Percentiles rank a stretch among this genome's conserved stretches.
Conservation (phyloP, 2,329 filamentous ascomycete genomes). For the Dothiorella sarmentorum region DNA sequence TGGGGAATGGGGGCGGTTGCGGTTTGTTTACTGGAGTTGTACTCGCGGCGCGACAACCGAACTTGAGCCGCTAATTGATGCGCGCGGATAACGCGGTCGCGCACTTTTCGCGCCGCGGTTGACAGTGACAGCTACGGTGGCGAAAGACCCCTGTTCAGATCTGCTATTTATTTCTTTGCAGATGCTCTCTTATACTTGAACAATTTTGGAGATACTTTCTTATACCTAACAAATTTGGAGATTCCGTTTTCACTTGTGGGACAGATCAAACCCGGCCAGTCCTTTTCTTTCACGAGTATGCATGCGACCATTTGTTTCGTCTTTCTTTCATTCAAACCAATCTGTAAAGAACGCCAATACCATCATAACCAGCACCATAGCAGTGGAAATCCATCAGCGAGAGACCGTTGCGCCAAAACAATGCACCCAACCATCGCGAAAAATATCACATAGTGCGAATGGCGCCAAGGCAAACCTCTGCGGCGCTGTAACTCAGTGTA, state of each 20-base stretch:
- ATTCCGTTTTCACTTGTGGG: no score
- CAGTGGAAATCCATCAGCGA: neutral
- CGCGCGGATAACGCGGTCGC: slow-evolving; percentile 14
- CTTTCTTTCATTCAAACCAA: neutral
- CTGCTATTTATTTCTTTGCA: neutral
- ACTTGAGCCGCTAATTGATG: slow-evolving; percentile 6
- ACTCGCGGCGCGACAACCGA: slow-evolving; percentile 13
- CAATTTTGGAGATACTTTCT: no score
- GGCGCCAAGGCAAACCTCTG: neutral
- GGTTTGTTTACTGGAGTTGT: neutral
- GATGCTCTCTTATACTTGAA: no score
- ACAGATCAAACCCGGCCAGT: no score
- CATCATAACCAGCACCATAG: neutral
- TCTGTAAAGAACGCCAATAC: neutral
- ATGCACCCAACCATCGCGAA: slow-evolving; percentile 1
- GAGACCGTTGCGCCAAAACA: slow-evolving; percentile 6
- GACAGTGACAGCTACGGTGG: neutral
- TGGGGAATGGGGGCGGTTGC: neutral
- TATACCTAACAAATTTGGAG: no score
- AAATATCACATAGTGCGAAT: neutral
- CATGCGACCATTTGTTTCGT: neutral
- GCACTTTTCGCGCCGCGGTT: slow-evolving; percentile 1
- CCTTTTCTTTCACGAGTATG: neutral
- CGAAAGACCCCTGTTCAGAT: neutral
- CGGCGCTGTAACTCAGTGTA: neutral